A percentile compares a stretch with the other conserved stretches of the same genome.
Conservation (phyloP, 108 stramenopile species). For the Mayamaea pseudoterrestris region DNA sequence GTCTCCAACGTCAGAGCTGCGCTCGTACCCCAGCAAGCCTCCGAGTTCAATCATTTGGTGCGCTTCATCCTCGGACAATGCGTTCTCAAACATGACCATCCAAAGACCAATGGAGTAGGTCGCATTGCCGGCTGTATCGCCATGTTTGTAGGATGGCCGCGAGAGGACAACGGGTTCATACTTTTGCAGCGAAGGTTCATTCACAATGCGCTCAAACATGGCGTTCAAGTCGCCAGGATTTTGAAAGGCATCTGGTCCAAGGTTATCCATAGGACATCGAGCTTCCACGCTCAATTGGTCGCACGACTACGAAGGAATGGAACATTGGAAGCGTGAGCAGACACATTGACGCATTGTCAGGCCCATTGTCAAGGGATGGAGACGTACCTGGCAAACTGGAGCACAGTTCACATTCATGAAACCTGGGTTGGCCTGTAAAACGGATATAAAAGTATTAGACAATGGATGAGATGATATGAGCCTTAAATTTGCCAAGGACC, state of each 20-base stretch:
- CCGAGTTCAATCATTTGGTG: slow-evolving; percentile 45
- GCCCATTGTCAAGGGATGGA: too few species aligned
- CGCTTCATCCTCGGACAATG: slow-evolving; percentile 47
- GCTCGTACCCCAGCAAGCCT: slow-evolving; percentile 36
- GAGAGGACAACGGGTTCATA: slow-evolving; percentile 1
- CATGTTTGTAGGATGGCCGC: not conserved
- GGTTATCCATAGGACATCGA: slow-evolving; percentile 23
- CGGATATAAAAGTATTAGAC: too few species aligned
- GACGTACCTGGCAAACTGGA: slow-evolving; percentile 6
- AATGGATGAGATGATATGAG: too few species aligned
- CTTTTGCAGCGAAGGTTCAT: slow-evolving; percentile 3
- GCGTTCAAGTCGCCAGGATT: slow-evolving; percentile 34
- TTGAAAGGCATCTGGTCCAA: slow-evolving; percentile 16
- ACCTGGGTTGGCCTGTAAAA: slow-evolving; percentile 19
- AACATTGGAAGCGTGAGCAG: slow-evolving; percentile 33
- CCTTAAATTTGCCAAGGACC: too few species aligned
- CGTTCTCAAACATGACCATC: too few species aligned
- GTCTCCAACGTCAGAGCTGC: slow-evolving; percentile 51
- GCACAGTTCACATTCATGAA: slow-evolving; percentile 18
- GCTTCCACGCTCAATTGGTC: slow-evolving; percentile 20
- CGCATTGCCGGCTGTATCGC: not conserved
- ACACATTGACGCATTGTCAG: too few species aligned
- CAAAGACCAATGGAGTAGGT: slow-evolving; percentile 7
- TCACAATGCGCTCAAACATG: slow-evolving; percentile 35
- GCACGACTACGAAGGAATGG: slow-evolving; percentile 37